Evolutionary conservation across 2,329 filamentous ascomycete species (phyloP), one percentile per base, ranked within the genome.

Genomic region (Xylaria sp.): DNA sequence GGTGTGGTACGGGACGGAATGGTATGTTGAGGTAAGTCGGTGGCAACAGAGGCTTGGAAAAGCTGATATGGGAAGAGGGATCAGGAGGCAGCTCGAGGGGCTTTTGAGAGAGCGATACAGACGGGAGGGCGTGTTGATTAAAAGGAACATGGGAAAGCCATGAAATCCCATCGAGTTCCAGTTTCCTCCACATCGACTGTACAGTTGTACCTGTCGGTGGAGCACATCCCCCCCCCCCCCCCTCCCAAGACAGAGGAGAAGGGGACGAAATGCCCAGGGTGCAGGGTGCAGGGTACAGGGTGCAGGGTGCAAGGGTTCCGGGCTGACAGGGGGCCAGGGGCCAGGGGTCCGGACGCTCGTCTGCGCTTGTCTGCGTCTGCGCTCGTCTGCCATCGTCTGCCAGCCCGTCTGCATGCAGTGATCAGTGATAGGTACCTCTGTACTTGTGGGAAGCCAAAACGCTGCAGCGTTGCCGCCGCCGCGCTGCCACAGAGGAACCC

Each of bases 111-210:
- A 44, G 49, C 61, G 61, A 61, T 59, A 57, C 42, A 13, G 59
- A 62, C 55, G 59, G 62, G 59, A 60, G 60, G n/a, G 44, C 52
- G 60, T 55, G 63, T 67, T 64, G 63, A 61, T 61, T 63, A 63
- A 63, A 59, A 56, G 60, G 59, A 65, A 65, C 59, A 69, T 68
- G 66, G 66, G 66, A 68, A 69, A 69, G 62, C 61, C 56, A 65
- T 58, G 60, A 67, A 51, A 67, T 68, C 66, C 66, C 66, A 68
- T 68, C 59, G 58, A 61, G 52, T 54, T 52, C 59, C 59, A 60
- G 57, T 60, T 63, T 56, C 57, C 56, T 46, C 59, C 54, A 56
- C 52, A 56, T 37, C 50, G 47, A 39, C 50, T 11, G 26, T 52
- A 21, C 48, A 51, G 57, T 34, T 34, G 56, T 57, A 50, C 44